Evolutionary conservation across 805 yeast species (phyloP).

Genomic region (Cyberlindnera suaveolens): DNA sequence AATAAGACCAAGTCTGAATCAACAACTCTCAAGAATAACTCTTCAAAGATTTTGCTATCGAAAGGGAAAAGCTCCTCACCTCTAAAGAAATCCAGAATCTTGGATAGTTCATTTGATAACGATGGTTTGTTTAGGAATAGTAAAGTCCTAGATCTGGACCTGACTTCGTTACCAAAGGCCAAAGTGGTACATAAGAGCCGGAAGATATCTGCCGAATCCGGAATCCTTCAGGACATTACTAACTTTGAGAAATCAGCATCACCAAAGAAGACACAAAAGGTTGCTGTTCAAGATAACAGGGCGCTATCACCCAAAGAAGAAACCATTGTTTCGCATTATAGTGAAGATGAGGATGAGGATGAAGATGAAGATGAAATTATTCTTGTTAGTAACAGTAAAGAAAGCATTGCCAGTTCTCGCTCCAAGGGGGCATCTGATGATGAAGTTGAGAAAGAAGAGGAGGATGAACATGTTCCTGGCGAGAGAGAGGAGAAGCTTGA

Average conservation of each 20-base stretch:
- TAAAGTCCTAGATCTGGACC: conserved; percentile 5
- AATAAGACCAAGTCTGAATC: neutral
- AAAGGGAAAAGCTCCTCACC: conserved; percentile 4
- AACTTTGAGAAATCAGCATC: conserved; percentile 8
- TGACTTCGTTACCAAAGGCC: conserved; percentile 1
- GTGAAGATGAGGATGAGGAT: conserved; percentile 3
- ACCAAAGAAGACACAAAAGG: conserved; percentile 2
- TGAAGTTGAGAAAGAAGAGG: neutral
- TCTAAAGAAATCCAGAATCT: conserved; percentile 14
- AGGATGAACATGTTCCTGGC: no score
- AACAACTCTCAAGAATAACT: neutral
- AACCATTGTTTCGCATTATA: neutral
- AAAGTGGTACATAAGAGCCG: neutral
- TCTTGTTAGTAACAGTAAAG: conserved; percentile 19
- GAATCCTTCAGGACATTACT: conserved; percentile 10
- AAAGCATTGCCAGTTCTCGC: neutral
- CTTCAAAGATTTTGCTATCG: conserved; percentile 6
- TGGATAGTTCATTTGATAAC: conserved; percentile 21
- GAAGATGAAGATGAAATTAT: conserved; percentile 18
- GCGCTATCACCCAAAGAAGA: neutral
- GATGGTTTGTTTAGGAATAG: conserved; percentile 15
- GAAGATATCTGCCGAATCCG: neutral
- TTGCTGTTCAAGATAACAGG: neutral
- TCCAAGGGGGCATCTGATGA: neutral
- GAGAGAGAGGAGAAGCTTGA: no score